Evolutionary conservation across 176 grass and related monocot genomes (phyloP).

Genomic region (Oropetium thomaeum): DNA sequence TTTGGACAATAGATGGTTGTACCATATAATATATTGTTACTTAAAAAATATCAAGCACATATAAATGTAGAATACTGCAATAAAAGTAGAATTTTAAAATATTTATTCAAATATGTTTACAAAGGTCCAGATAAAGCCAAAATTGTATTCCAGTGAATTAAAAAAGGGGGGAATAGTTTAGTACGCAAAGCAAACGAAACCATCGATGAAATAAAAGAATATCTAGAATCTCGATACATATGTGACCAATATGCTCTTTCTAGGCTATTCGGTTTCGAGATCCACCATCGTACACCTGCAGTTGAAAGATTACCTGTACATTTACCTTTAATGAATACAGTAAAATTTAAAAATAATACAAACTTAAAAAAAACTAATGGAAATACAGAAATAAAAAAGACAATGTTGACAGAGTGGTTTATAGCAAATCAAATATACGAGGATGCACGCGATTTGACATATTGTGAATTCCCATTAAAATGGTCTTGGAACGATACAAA

Average conservation of each 20-base stretch:
- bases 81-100: neutral
- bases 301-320: neutral
- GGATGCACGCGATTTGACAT: neutral
- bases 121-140: neutral
- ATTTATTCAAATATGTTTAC: neutral
- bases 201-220: neutral
- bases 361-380: neutral
- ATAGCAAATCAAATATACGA: neutral
- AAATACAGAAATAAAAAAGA: neutral
- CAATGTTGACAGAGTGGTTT: slow-evolving; percentile 1
- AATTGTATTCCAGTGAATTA: neutral
- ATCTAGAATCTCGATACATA: no score
- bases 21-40: neutral
- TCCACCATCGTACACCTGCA: neutral
- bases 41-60: neutral
- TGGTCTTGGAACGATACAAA: neutral
- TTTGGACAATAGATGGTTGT: neutral
- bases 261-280: neutral
- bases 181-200: neutral
- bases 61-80: slow-evolving; percentile 7
- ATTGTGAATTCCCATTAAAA: neutral
- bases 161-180: neutral
- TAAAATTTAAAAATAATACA: neutral
- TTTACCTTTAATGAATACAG: neutral
- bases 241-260: neutral